Conservation (phyloP, 1,284 basidiomycete genomes). For the Moniliophthora roreri region DNA sequence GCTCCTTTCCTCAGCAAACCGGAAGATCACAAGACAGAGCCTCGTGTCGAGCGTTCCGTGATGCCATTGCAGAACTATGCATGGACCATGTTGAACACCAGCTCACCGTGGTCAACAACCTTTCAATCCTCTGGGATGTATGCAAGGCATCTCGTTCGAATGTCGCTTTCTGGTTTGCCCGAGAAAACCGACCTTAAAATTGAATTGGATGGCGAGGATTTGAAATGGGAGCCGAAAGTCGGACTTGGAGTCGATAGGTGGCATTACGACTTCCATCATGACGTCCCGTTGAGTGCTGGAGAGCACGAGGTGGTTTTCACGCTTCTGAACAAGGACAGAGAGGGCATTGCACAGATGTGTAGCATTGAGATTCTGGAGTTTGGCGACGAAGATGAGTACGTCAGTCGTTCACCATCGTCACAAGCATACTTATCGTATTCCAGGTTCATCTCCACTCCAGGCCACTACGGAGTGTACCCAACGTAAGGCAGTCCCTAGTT, state of each 20-base stretch:
- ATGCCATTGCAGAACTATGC: slow-evolving; percentile 80
- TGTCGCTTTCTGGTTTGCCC: slow-evolving; percentile 79
- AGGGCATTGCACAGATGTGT: slow-evolving; percentile 70
- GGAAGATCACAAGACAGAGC: slow-evolving; percentile 16
- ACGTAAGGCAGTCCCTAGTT: slow-evolving; percentile 47
- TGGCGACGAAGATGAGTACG: slow-evolving; percentile 60
- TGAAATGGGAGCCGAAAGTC: slow-evolving; percentile 56
- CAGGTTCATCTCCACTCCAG: slow-evolving; percentile 63
- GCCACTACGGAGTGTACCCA: slow-evolving; percentile 72
- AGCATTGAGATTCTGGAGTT: slow-evolving; percentile 79
- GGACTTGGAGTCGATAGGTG: slow-evolving; percentile 68
- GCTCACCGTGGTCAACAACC: slow-evolving; percentile 52
- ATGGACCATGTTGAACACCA: slow-evolving; percentile 69
- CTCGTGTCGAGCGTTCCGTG: slow-evolving; percentile 64
- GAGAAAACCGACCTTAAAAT: slow-evolving; percentile 53
- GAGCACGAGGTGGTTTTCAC: slow-evolving; percentile 58
- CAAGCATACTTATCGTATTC: neutral
- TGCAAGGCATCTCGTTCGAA: slow-evolving; percentile 61
- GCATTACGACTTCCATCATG: slow-evolving; percentile 63
- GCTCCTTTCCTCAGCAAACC: slow-evolving; percentile 64
- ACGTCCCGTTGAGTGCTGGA: slow-evolving; percentile 42
- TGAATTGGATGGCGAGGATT: slow-evolving; percentile 57
- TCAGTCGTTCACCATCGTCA: slow-evolving; percentile 2
- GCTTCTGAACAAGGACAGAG: slow-evolving; percentile 48
- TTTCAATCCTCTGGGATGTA: slow-evolving; percentile 72